Evolutionary conservation across 139 green algal genomes (phyloP), one percentile per base, ranked within the genome.

Genomic region (Yamagishiella unicocca): DNA sequence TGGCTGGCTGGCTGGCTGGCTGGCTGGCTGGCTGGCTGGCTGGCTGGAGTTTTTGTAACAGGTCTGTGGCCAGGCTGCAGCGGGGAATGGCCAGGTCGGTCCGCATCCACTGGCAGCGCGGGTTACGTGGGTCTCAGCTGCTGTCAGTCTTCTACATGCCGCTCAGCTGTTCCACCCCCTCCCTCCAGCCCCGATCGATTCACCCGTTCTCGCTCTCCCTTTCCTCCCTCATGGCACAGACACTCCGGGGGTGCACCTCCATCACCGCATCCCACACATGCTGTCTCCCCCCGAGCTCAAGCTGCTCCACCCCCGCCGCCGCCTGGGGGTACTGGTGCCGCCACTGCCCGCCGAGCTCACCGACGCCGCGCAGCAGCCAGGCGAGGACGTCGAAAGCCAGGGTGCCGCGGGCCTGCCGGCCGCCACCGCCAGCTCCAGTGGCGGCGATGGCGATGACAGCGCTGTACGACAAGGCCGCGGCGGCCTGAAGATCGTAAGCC

Each of bases 181-280:
- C 45, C 7, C 46, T 46, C 45, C n/a, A 31, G 9, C 66, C 66
- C 66, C 31, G 9, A 31, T 10, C n/a, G n/a, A n/a, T n/a, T 0
- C 17, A 73, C 31, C 1, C 76, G 29, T 35, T 62, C 58, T n/a
- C 77, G 38, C 38, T n/a, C 29, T 27, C 67, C 58, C 72, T 33
- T n/a, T 37, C 40, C 46, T 35, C 58, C 58, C 42, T 4, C 40
- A 37, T 6, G 10, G 14, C 75, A 31, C 92, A 96, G 97, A 99
- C 91, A 99, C 97, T 0, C 97, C 97, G 9, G 97, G 97, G 21
- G 83, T 99, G 46, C 97, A 99, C 89, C 88, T 99, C 50, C 94
- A 98, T 85, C 97, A 99, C 90, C 92, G 97, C 38, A 85, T 99
- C 77, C 93, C 96, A 1, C 96, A 98, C 82, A 94, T 97, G 78